Evolutionary conservation across 1,284 basidiomycete species (phyloP).

Genomic region (Apiotrichum akiyoshidainum): DNA sequence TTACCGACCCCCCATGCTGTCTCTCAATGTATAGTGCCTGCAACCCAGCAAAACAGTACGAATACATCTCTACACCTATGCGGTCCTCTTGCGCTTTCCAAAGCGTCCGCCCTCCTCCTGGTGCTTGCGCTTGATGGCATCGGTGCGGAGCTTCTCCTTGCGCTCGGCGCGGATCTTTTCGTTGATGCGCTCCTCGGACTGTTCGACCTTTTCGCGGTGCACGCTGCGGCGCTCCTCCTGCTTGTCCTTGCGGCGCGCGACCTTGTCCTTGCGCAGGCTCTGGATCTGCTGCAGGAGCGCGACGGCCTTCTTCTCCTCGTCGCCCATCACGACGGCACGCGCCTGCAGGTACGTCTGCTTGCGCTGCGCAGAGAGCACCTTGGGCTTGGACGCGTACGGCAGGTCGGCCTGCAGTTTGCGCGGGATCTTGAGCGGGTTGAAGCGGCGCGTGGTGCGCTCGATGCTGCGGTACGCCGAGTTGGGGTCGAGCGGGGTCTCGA

Average conservation of each 20-base stretch:
- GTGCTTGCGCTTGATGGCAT: constrained; percentile 50
- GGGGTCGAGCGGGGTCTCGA: constrained; percentile 76
- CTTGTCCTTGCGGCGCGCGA: constrained; percentile 72
- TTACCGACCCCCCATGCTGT: no score
- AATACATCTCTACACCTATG: background rate
- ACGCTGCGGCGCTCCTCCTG: constrained; percentile 58
- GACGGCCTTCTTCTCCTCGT: constrained; percentile 88
- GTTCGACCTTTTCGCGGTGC: constrained; percentile 57
- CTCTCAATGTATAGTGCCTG: no score
- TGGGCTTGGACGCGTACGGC: constrained; percentile 91
- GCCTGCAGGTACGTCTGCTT: constrained; percentile 81
- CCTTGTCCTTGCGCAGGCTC: constrained; percentile 84
- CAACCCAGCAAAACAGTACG: background rate
- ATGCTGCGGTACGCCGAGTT: constrained; percentile 85
- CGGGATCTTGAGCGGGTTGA: constrained; percentile 86
- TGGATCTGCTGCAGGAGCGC: constrained; percentile 93
- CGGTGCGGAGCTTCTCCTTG: constrained; percentile 56
- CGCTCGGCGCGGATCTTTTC: constrained; percentile 72
- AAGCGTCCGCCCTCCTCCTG: constrained; percentile 30
- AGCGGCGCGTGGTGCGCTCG: constrained; percentile 74
- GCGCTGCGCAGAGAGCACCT: constrained; percentile 70
- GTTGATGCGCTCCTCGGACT: constrained; percentile 73
- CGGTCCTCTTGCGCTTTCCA: background rate
- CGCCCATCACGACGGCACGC: constrained; percentile 89
- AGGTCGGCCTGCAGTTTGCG: constrained; percentile 82